A percentile compares a stretch with the other conserved stretches of the same genome.
These are phyloP conservation scores for Suhomyces choctaworum DNA, from an alignment of 1,139 yeast genomes.

Conservation along the genomic window DNA sequence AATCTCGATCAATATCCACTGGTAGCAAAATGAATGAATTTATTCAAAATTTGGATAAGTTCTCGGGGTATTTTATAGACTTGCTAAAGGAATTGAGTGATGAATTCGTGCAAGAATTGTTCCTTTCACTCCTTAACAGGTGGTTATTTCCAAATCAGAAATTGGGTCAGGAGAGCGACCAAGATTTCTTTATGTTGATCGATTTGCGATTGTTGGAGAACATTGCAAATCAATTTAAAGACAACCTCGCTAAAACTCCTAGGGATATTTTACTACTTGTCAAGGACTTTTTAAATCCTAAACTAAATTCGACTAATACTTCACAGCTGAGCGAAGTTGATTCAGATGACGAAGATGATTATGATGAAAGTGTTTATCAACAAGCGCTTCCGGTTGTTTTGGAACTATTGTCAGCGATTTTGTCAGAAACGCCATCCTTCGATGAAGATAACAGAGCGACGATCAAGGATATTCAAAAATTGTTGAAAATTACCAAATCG, in stretches of 20 bases:
- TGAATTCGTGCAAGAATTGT: conserved; percentile 46
- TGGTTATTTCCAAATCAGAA: conserved; percentile 40
- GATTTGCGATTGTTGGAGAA: conserved; percentile 67
- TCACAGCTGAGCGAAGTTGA: conserved; percentile 30
- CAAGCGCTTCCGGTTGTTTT: conserved; percentile 40
- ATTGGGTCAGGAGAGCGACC: conserved; percentile 24
- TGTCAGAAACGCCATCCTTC: conserved; percentile 43
- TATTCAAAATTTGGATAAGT: conserved; percentile 51
- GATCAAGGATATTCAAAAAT: conserved; percentile 30
- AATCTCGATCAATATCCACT: conserved; percentile 12
- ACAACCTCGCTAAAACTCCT: conserved; percentile 62
- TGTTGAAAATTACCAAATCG: conserved; percentile 23
- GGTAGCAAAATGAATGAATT: conserved; percentile 28
- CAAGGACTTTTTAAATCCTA: conserved; percentile 41
- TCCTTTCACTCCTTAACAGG: conserved; percentile 53
- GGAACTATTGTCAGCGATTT: conserved; percentile 55
- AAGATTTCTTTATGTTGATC: conserved; percentile 48
- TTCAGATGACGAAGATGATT: conserved; percentile 45
- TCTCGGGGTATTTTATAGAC: conserved; percentile 47
- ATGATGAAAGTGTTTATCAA: conserved; percentile 20
- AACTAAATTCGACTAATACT: conserved; percentile 3
- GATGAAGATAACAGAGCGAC: conserved; percentile 22
- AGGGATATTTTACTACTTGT: conserved; percentile 58
- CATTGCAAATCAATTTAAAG: conserved; percentile 60
- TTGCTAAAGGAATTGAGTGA: conserved; percentile 54